Conservation (phyloP, 1,284 basidiomycete species). For the Moesziomyces parantarcticus region DNA sequence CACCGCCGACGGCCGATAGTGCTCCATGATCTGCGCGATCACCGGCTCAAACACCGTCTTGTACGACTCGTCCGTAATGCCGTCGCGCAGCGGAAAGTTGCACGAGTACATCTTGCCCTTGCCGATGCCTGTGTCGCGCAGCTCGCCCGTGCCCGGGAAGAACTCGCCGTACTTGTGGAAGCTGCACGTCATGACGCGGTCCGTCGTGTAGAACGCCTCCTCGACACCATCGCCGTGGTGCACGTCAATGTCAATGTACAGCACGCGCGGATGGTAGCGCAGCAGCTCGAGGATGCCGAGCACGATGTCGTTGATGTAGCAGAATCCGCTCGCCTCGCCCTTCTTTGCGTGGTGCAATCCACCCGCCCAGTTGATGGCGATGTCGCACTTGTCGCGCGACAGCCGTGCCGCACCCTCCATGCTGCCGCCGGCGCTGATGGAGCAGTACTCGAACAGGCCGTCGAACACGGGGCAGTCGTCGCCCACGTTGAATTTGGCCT, state of each 20-base stretch:
- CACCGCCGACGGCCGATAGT: constrained; percentile 93
- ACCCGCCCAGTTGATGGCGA: constrained; percentile 98
- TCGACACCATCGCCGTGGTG: constrained; percentile 99
- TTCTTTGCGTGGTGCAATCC: constrained; percentile 98
- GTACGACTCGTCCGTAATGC: constrained; percentile 95
- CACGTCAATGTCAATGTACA: constrained; percentile 99
- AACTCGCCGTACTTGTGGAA: constrained; percentile 99
- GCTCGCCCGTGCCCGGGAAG: constrained; percentile 97
- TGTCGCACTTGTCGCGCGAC: constrained; percentile 96
- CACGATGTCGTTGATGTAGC: constrained; percentile 99
- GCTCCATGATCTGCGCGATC: constrained; percentile 92
- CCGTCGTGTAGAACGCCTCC: constrained; percentile 98
- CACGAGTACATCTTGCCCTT: constrained; percentile 80
- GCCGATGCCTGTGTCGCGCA: constrained; percentile 91
- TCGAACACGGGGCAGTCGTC: constrained; percentile 99
- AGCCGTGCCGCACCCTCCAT: constrained; percentile 99
- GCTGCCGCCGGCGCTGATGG: constrained; percentile 96
- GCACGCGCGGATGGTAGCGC: constrained; percentile 91
- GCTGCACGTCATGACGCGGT: constrained; percentile 97
- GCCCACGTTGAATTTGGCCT: constrained; percentile 92
- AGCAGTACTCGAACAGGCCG: constrained; percentile 96
- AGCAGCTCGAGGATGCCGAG: constrained; percentile 93
- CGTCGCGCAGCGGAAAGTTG: constrained; percentile 95
- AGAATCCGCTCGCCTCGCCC: constrained; percentile 97
- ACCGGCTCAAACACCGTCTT: constrained; percentile 96